Evolutionary conservation across 2,329 filamentous ascomycete species (phyloP).

Genomic region (Sporothrix inflata): DNA sequence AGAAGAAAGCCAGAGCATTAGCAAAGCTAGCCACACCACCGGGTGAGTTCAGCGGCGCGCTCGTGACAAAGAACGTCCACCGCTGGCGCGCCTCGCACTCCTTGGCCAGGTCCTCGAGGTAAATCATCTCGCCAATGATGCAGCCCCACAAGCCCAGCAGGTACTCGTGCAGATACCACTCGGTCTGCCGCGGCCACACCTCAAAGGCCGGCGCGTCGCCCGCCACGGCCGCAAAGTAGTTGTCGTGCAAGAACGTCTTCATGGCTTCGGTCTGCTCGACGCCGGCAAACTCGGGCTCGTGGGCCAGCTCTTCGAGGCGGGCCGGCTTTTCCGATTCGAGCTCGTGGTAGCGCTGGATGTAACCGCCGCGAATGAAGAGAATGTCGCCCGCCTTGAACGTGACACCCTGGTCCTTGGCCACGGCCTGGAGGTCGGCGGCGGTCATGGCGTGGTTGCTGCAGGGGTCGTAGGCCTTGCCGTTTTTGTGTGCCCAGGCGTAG

Average conservation of each 20-base stretch:
- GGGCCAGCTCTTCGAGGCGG: conserved; percentile 42
- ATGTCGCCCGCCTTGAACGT: conserved; percentile 68
- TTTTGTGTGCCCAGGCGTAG: conserved; percentile 51
- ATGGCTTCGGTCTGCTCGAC: conserved; percentile 55
- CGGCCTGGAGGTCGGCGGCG: conserved; percentile 57
- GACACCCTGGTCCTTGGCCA: conserved; percentile 62
- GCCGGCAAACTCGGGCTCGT: conserved; percentile 37
- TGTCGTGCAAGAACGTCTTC: conserved; percentile 69
- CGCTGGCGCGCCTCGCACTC: conserved; percentile 28
- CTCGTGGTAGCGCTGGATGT: conserved; percentile 59
- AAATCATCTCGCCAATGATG: conserved; percentile 59
- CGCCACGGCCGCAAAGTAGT: conserved; percentile 67
- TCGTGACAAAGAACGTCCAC: conserved; percentile 27
- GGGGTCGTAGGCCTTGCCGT: conserved; percentile 55
- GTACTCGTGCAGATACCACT: conserved; percentile 51
- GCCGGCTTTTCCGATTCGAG: conserved; percentile 41
- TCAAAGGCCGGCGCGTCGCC: conserved; percentile 69
- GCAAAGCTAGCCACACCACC: conserved; percentile 28
- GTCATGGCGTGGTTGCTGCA: conserved; percentile 58
- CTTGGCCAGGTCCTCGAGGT: conserved; percentile 48
- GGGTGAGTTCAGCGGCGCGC: conserved; percentile 27
- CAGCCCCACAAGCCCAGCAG: conserved; percentile 57
- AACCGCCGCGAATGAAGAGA: conserved; percentile 66
- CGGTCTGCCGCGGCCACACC: conserved; percentile 29
- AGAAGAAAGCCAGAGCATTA: conserved; percentile 26